A percentile compares a stretch with the other conserved stretches of the same genome.
phyloP scores from a whole-genome alignment of 2,329 filamentous ascomycete species.

The Laburnicola sp. region DNA sequence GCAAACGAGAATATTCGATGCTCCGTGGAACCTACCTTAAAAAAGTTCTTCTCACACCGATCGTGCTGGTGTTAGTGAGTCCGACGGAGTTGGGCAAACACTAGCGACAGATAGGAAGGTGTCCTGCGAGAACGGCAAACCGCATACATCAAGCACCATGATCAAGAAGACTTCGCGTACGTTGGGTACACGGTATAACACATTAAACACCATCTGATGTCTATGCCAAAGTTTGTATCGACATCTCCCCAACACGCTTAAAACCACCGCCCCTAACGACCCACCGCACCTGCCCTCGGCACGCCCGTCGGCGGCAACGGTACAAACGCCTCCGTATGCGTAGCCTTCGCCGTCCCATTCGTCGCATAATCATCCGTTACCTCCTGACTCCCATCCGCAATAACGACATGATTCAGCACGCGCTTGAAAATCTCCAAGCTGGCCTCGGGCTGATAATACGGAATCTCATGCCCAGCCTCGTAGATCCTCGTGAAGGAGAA shows the following conservation, averaged over 20 bases:
- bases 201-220: no score
- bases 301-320: slow-evolving; percentile 31
- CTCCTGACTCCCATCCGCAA: slow-evolving; percentile 35
- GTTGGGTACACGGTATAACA: no score
- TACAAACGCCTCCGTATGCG: slow-evolving; percentile 37
- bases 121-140: no score
- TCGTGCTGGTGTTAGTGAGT: no score
- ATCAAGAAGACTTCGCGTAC: no score
- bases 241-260: not conserved
- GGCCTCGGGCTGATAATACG: slow-evolving; percentile 47
- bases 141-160: no score
- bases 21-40: no score
- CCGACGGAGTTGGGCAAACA: no score
- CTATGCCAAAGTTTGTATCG: no score
- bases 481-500: slow-evolving; percentile 57
- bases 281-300: slow-evolving; percentile 14
- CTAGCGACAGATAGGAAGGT: no score
- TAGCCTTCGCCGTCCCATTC: slow-evolving; percentile 36
- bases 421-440: slow-evolving; percentile 37
- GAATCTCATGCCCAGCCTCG: slow-evolving; percentile 57
- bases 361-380: slow-evolving; percentile 35
- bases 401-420: slow-evolving; percentile 28
- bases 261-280: not conserved
- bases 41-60: no score
- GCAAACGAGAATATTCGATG: no score